These are phyloP conservation scores for Malus hybrid DNA, from an alignment of 331 rosid species.

Conservation along the genomic window DNA sequence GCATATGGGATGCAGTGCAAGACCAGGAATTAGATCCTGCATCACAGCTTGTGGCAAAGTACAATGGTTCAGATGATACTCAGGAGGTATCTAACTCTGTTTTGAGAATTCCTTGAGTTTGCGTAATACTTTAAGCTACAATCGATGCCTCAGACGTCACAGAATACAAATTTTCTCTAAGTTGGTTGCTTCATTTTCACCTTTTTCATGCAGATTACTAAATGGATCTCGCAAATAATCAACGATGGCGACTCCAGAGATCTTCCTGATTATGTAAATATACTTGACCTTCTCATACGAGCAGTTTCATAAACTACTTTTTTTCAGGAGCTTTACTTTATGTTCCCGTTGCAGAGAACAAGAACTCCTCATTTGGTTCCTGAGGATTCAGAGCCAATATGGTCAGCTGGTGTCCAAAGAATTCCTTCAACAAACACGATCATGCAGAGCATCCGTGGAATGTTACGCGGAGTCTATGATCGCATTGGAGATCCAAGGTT, in stretches of 20 bases:
- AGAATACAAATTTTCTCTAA: neutral
- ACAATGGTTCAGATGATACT: conserved; percentile 62
- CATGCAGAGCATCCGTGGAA: conserved; percentile 33
- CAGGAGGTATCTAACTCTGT: conserved; percentile 45
- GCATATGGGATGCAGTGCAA: conserved; percentile 45
- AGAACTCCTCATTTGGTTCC: conserved; percentile 66
- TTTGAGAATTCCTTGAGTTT: neutral
- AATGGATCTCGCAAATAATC: conserved; percentile 69
- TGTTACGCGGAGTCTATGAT: conserved; percentile 33
- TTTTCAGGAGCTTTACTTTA: neutral
- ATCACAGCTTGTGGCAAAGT: conserved; percentile 83
- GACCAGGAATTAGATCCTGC: conserved; percentile 62
- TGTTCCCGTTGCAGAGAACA: conserved; percentile 46
- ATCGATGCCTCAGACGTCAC: neutral
- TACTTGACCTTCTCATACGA: neutral
- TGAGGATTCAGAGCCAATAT: conserved; percentile 57
- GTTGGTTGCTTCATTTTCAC: neutral
- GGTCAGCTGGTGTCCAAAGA: conserved; percentile 46
- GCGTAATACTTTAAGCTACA: neutral
- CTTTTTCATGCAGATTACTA: conserved; percentile 39
- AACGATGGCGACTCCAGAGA: conserved; percentile 82
- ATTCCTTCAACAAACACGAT: conserved; percentile 32
- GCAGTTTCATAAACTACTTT: neutral
- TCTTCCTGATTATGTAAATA: conserved; percentile 76
- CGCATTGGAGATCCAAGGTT: conserved; percentile 65